These are phyloP conservation scores for Lentinus tigrinus DNA, from an alignment of 768 basidiomycete species.

Conservation along the genomic window DNA sequence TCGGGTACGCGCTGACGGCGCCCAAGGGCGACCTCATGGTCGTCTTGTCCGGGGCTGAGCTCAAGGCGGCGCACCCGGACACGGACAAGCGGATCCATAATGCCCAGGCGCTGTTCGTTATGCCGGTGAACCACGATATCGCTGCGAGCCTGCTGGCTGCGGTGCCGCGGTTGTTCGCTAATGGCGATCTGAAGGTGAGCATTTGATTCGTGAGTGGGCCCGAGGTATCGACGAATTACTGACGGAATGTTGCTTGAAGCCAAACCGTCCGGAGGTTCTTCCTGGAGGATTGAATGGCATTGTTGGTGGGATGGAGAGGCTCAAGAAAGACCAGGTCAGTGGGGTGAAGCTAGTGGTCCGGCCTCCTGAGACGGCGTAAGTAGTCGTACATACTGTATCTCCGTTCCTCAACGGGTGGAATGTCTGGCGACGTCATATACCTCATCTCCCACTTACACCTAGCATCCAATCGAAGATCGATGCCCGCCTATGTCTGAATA, in stretches of 20 bases:
- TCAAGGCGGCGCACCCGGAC: neutral
- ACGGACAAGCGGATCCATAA: conserved; percentile 3
- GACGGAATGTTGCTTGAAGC: conserved; percentile 7
- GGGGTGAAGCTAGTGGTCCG: conserved; percentile 24
- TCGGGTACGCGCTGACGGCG: conserved; percentile 20
- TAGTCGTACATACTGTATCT: too few relatives aligned
- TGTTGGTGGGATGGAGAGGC: conserved; percentile 16
- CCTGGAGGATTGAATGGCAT: conserved; percentile 25
- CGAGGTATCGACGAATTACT: neutral
- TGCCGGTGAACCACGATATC: neutral
- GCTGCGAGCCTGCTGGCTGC: conserved; percentile 7
- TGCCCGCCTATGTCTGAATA: too few relatives aligned
- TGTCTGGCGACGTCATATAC: too few relatives aligned
- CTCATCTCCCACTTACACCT: too few relatives aligned
- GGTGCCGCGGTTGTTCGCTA: conserved; percentile 13
- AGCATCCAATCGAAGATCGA: too few relatives aligned
- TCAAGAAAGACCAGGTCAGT: conserved; percentile 23
- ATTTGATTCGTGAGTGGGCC: conserved; percentile 45
- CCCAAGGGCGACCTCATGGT: conserved; percentile 22
- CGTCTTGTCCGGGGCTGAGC: neutral
- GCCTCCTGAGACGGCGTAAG: conserved; percentile 20
- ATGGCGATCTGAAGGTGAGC: conserved; percentile 17
- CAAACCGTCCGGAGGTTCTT: conserved; percentile 25
- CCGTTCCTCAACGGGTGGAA: too few relatives aligned
- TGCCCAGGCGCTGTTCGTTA: neutral